These are phyloP conservation scores for Puccinia hordei DNA, from an alignment of 1,284 basidiomycete species.

Conservation along the genomic window DNA sequence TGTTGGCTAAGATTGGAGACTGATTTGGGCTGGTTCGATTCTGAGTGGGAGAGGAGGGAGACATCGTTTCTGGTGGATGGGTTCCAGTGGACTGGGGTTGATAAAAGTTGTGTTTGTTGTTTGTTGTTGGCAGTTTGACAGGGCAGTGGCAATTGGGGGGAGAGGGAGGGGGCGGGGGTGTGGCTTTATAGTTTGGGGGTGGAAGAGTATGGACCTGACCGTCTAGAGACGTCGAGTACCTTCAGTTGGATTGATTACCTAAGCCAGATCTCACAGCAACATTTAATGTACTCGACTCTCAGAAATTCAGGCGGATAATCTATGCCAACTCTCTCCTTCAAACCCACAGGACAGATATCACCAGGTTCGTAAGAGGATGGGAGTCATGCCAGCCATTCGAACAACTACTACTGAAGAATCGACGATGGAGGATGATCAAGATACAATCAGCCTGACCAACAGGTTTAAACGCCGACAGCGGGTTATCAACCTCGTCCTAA, in stretches of 20 bases:
- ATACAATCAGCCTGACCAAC: neutral
- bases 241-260: too few species aligned
- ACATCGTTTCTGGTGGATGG: neutral
- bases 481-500: neutral
- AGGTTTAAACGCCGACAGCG: conserved; percentile 5
- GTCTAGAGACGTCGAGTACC: too few species aligned
- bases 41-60: conserved; percentile 8
- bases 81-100: neutral
- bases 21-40: neutral
- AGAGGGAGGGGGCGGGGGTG: too few species aligned
- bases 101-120: too few species aligned
- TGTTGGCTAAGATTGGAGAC: conserved; percentile 12
- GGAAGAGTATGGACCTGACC: neutral
- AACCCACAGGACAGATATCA: too few species aligned
- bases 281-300: too few species aligned
- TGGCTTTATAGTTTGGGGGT: too few species aligned
- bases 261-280: too few species aligned
- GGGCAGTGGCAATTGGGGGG: neutral
- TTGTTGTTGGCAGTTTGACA: neutral
- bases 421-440: neutral
- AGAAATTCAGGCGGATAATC: too few species aligned
- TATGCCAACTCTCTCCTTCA: too few species aligned
- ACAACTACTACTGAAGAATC: neutral
- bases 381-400: too few species aligned
- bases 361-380: too few species aligned